Evolutionary conservation across 352 stramenopile genomes (phyloP), one percentile per base, ranked within the genome.

Genomic region (Pythium chondricola): DNA sequence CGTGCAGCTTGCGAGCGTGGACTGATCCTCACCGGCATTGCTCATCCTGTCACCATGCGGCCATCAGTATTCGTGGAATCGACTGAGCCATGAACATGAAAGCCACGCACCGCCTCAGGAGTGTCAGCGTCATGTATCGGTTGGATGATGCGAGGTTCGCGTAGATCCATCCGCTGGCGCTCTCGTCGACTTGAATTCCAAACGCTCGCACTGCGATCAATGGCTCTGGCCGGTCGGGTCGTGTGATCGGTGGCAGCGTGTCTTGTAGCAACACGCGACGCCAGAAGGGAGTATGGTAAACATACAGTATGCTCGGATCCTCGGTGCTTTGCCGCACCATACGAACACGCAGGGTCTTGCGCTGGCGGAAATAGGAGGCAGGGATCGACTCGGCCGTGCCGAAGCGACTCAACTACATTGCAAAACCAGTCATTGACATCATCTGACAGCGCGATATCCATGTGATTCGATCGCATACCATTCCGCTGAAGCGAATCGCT

Each of bases 281-380:
- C 20, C 78, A 25, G 25, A 88, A 77, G 25, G 82, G 82, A 40
- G 76, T 86, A 53, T 93, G 82, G 52, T 89, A 89, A 33, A 93
- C 79, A 50, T 87, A 89, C 25, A 93, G 85, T 7, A 90, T 43
- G 50, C 66, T 90, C 33, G 82, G 72, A 31, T 93, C 74, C 2
- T 60, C 37, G n/a, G 58, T 51, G 18, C 69, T 80, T 52, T 89
- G 78, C n/a, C 65, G 67, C 16, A 90, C 65, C 47, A 90, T 71
- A 4, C 79, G 74, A 49, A 84, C 82, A 14, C 68, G 69, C n/a
- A 93, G 60, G 41, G 76, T 87, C 48, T 89, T 86, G 33, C 69
- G 72, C 3, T 74, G 67, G 17, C 65, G 61, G 17, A 90, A 88
- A 29, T 79, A 74, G 43, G 74, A 79, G 38, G 69, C 50, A 21